These are phyloP conservation scores for Arachnomyces sp. DNA, from an alignment of 2,329 filamentous ascomycete species.

Conservation along the genomic window DNA sequence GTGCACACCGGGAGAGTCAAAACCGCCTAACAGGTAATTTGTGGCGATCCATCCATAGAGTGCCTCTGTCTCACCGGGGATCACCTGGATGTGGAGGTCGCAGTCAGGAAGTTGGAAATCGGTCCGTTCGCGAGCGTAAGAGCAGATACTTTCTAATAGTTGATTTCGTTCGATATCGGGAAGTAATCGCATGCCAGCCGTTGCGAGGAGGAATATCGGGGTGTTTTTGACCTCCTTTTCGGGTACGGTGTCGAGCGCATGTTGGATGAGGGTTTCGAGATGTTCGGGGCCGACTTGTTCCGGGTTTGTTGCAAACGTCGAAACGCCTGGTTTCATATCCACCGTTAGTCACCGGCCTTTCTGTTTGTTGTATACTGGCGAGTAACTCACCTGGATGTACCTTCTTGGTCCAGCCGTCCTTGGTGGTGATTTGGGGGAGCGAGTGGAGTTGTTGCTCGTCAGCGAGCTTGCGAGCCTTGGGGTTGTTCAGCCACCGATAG, in stretches of 20 bases:
- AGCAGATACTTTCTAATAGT: constrained; percentile 71
- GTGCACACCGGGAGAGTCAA: constrained; percentile 68
- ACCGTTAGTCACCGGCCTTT: background rate
- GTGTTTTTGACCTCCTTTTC: constrained; percentile 70
- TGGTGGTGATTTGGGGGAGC: constrained; percentile 73
- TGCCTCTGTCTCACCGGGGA: constrained; percentile 89
- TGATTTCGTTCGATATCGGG: constrained; percentile 63
- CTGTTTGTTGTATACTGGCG: background rate
- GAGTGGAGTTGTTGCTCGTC: constrained; percentile 54
- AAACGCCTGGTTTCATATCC: constrained; percentile 57
- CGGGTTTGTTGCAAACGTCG: constrained; percentile 74
- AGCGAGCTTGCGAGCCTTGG: constrained; percentile 57
- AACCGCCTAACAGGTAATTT: constrained; percentile 89
- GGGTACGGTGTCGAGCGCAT: constrained; percentile 74
- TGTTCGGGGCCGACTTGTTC: constrained; percentile 73
- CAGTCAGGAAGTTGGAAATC: constrained; percentile 86
- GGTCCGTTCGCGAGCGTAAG: constrained; percentile 69
- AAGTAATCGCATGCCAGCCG: constrained; percentile 86
- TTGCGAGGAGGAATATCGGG: constrained; percentile 90
- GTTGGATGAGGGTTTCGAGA: constrained; percentile 68
- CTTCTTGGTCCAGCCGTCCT: constrained; percentile 86
- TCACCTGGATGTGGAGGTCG: constrained; percentile 81
- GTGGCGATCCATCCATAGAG: constrained; percentile 96
- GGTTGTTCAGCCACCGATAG: constrained; percentile 83
- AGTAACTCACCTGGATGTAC: constrained; percentile 65